Percentiles rank a stretch among this genome's conserved stretches.
Conservation (phyloP, 306 rosid genomes). For the Begonia fuchsioides region DNA sequence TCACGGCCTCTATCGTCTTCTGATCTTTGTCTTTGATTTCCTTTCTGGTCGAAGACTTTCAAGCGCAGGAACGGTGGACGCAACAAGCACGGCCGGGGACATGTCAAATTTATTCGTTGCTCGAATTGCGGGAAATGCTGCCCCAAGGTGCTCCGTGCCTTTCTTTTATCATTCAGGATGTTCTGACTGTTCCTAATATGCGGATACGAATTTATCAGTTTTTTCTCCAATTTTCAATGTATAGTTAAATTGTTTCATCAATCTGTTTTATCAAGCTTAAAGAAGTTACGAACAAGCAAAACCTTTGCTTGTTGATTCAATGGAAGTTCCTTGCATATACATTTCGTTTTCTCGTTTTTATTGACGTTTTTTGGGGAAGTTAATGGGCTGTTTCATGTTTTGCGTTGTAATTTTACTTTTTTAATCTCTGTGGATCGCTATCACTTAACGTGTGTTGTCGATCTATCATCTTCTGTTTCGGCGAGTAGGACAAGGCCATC, state of each 20-base stretch:
- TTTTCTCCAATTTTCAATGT: no score
- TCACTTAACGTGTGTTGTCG: no score
- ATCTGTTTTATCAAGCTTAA: no score
- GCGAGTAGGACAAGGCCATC: slow-evolving; percentile 56
- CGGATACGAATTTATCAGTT: no score
- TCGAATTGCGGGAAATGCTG: slow-evolving; percentile 95
- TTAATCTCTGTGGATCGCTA: no score
- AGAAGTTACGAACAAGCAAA: no score
- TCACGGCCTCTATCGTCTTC: neutral
- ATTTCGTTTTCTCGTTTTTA: neutral
- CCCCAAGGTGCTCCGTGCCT: slow-evolving; percentile 42
- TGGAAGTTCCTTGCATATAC: no score
- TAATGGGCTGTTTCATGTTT: neutral
- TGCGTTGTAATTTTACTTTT: neutral
- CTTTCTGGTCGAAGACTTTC: slow-evolving; percentile 43
- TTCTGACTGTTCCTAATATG: no score
- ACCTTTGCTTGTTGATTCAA: no score
- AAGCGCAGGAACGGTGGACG: slow-evolving; percentile 96
- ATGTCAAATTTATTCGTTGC: slow-evolving; percentile 74
- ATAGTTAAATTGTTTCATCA: no score
- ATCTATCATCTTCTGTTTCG: no score
- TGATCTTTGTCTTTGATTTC: neutral
- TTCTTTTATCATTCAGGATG: no score
- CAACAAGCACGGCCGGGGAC: slow-evolving; percentile 97
- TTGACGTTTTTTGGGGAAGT: neutral